Evolutionary conservation across 2,329 filamentous ascomycete species (phyloP), one percentile per base, ranked within the genome.

Genomic region (Aspergillaceae sp.): DNA sequence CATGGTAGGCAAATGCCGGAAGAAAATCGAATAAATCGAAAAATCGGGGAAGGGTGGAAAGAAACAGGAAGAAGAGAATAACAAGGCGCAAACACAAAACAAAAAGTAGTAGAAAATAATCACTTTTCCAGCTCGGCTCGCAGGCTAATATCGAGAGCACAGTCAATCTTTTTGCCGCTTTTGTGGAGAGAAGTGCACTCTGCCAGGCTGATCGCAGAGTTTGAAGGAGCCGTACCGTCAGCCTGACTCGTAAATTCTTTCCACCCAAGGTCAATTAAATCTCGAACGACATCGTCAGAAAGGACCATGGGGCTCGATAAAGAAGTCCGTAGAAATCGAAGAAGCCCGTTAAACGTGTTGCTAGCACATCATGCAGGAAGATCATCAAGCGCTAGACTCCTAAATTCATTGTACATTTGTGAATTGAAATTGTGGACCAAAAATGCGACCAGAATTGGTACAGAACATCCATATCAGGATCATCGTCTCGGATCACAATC

Each of bases 381-480:
- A 66, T 89, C 85, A 60, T 83, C 79, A 50, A 83, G 68, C 46
- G 85, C 84, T 62, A 78, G 74, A 57, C 72, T 70, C 52, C 80
- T 79, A 69, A 89, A 88, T 63, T 89, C 84, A 60, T 79, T 72
- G 69, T 89, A 89, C 79, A 90, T 86, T 60, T 72, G 73, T 48
- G 75, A 73, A 64, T 89, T 86, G 75, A 89, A 88, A 67, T 85
- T 83, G 57, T 79, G 75, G 51, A 81, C 76, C 52, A 89, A 74
- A 85, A 86, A 62, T 84, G 78, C 19, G 80, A 80, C 83, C 84
- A 89, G 69, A 86, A 86, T 52, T 81, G 76, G 69, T 87, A 88
- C 29, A 87, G 75, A 48, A 80, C 74, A 59, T 79, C 75, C 74
- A 84, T 82, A 57, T 55, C 49, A 53, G 50, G 52, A 51, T 52